Base-by-base conservation (phyloP, 345 rosid genomes). In the Sisymbrium irio region DNA sequence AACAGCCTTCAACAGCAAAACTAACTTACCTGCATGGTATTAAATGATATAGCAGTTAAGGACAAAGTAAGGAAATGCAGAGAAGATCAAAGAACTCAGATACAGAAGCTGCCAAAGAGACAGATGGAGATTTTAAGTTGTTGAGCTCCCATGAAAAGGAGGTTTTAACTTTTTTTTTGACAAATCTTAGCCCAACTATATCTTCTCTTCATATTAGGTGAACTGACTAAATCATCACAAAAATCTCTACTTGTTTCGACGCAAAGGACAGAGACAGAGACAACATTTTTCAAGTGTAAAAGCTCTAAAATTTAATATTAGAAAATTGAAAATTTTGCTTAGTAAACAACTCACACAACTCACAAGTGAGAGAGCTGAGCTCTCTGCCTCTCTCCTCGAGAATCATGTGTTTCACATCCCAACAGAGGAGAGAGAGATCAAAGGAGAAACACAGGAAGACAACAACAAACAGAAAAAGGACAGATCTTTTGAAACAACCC, bases 61-160 rank as follows among this genome's bases (percentile, higher is more conserved):
- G 59, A 56, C 59, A 57, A 54, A 33, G 45, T 30, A 61, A 60
- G 60, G 68, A 40, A 36, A 22, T 56, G 11, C 42, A 62, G 53
- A 28, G 50, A 71, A 76, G 79, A 76, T 65, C 57, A 50, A 49
- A 60, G 67, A 70, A 47, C n/a, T n/a, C 25, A 70, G 20, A 49
- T 47, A 65, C 32, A 9, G 55, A 77, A 65, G 49, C 67, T 57
- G 76, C 67, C 72, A 71, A 50, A 56, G 45, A 61, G 60, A 84
- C 5, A 68, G 64, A 68, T 61, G 59, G 19, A 20, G 27, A 4
- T 50, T 74, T 50, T 37, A 63, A 63, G 79, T 73, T 63, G 74
- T 41, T 65, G 80, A 76, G 76, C 77, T 71, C 65, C 75, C 79
- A 76, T 69, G 79, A 76, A 76, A 76, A 76, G 65, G 28, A 76